Conservation (phyloP, 139 green algal genomes). For the Trebouxia sp. region DNA sequence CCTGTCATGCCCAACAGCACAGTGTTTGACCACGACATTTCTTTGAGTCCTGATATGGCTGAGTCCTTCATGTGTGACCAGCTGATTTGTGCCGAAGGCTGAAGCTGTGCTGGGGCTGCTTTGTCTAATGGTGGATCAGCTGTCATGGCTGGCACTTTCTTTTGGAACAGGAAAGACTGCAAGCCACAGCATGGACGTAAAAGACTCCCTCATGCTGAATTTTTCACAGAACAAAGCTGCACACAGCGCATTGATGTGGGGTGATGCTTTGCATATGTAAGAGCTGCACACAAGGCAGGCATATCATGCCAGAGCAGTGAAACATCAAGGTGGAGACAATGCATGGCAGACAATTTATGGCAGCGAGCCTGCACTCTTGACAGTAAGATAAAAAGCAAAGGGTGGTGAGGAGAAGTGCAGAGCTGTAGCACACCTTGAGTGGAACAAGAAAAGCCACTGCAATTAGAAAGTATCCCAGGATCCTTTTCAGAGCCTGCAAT, state of each 20-base stretch:
- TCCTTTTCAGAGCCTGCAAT: constrained; percentile 43
- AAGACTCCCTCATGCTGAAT: too few relatives aligned
- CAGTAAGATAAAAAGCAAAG: too few relatives aligned
- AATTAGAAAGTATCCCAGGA: constrained; percentile 69
- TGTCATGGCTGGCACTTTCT: not conserved
- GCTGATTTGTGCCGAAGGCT: not conserved
- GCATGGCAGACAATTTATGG: too few relatives aligned
- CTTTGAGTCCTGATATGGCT: constrained; percentile 7
- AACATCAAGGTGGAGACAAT: too few relatives aligned
- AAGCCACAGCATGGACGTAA: too few relatives aligned
- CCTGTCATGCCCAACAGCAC: constrained; percentile 50
- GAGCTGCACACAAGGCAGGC: too few relatives aligned
- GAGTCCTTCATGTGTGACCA: not conserved
- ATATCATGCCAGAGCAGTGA: too few relatives aligned
- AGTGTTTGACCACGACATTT: constrained; percentile 33
- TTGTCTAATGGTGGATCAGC: not conserved
- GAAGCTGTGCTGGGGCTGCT: not conserved
- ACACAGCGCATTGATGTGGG: too few relatives aligned
- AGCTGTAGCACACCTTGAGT: constrained; percentile 58
- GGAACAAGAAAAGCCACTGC: constrained; percentile 68
- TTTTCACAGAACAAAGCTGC: too few relatives aligned
- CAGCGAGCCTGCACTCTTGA: too few relatives aligned
- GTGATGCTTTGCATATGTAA: too few relatives aligned
- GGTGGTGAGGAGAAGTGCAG: too few relatives aligned
- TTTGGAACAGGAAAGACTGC: constrained; percentile 17